These are phyloP conservation scores for Giardia muris DNA, from an alignment of 208 protist genomes.

Conservation along the genomic window DNA sequence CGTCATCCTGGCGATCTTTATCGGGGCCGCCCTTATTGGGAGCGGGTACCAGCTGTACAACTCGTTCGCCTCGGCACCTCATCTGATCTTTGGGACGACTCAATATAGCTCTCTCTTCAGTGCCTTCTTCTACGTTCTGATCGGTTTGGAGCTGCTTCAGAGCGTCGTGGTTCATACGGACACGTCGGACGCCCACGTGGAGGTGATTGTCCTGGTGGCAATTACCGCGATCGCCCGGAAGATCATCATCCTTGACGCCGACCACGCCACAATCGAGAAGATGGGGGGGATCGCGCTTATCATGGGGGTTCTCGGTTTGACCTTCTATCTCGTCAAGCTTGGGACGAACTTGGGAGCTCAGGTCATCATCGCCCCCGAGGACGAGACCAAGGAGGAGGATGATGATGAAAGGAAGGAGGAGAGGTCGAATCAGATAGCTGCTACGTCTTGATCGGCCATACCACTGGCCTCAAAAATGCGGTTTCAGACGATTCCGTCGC, in stretches of 20 bases:
- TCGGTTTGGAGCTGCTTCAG: neutral
- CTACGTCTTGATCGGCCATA: too few relatives aligned
- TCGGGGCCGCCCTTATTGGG: neutral
- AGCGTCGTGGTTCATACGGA: neutral
- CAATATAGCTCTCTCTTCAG: neutral
- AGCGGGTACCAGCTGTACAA: neutral
- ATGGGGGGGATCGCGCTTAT: neutral
- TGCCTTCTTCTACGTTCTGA: neutral
- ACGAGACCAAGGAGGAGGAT: neutral
- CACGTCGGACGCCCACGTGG: neutral
- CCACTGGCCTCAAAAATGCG: neutral
- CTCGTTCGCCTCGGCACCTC: neutral
- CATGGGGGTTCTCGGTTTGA: neutral
- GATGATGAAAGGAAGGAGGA: neutral
- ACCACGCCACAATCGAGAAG: neutral
- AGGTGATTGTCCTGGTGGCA: neutral
- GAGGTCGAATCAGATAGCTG: too few relatives aligned
- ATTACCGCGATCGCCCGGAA: neutral
- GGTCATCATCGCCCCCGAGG: neutral
- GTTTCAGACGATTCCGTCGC: neutral
- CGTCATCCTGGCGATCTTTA: neutral
- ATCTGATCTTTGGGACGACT: neutral
- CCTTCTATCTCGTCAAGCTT: neutral
- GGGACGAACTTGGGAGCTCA: neutral
- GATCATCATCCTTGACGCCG: constrained; percentile 1